These are phyloP conservation scores for Echium plantagineum DNA, from an alignment of 257 asterid genomes.

Conservation along the genomic window DNA sequence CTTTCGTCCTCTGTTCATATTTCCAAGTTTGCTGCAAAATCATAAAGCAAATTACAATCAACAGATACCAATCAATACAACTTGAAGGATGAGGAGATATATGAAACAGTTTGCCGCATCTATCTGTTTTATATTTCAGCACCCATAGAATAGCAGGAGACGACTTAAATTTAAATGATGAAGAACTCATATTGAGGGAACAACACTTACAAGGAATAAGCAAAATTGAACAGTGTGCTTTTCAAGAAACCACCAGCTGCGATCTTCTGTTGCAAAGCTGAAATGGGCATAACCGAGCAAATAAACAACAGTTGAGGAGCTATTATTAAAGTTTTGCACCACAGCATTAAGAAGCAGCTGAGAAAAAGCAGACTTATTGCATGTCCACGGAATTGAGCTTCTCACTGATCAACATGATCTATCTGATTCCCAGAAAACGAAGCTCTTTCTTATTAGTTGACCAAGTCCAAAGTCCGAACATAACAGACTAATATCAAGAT, in stretches of 20 bases:
- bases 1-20: conserved; percentile 59
- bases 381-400: not conserved
- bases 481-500: too few relatives aligned
- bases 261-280: conserved; percentile 88
- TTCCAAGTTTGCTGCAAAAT: conserved; percentile 52
- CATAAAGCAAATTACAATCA: conserved; percentile 4
- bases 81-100: not conserved
- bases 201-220: conserved; percentile 69
- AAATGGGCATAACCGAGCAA: conserved; percentile 1
- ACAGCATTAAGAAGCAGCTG: too few relatives aligned
- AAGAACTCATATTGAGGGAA: conserved; percentile 6
- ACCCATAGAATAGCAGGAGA: too few relatives aligned
- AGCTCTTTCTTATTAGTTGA: not conserved
- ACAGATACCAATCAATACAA: not conserved
- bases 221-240: conserved; percentile 58
- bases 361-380: not conserved
- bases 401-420: not conserved
- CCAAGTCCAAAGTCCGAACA: too few relatives aligned
- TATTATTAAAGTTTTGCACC: too few relatives aligned
- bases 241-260: conserved; percentile 72
- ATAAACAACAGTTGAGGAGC: conserved; percentile 13
- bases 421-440: not conserved
- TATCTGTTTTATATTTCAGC: too few relatives aligned
- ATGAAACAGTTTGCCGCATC: too few relatives aligned
- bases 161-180: too few relatives aligned